Evolutionary conservation across 805 yeast species (phyloP).

Genomic region (Blastobotrys muscicola): DNA sequence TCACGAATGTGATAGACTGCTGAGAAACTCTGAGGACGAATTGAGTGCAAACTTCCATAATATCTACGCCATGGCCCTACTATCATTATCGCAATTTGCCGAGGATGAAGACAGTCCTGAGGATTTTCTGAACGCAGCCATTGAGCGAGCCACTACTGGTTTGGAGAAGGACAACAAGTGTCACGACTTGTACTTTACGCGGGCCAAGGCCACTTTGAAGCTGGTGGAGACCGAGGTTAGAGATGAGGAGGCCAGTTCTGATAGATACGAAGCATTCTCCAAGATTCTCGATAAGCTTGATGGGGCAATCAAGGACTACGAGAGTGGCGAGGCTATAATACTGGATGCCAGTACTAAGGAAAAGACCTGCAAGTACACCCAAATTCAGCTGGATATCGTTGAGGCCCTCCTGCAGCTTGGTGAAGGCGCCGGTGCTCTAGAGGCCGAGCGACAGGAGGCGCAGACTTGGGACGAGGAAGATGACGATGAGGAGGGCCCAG

Average conservation of each 20-base stretch:
- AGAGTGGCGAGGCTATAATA: conserved; percentile 29
- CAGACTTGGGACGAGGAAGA: conserved; percentile 11
- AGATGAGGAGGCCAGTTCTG: conserved; percentile 1
- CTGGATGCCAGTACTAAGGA: conserved; percentile 1
- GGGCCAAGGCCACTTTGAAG: conserved; percentile 37
- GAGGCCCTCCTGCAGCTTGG: conserved; percentile 40
- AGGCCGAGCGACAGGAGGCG: conserved; percentile 4
- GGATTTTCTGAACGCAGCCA: conserved; percentile 59
- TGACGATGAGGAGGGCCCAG: conserved; percentile 16
- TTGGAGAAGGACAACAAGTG: conserved; percentile 36
- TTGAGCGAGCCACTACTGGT: conserved; percentile 61
- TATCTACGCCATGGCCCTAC: conserved; percentile 58
- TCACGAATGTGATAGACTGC: conserved; percentile 83
- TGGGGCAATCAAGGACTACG: conserved; percentile 38
- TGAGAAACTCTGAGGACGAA: conserved; percentile 27
- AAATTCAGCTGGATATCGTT: conserved; percentile 34
- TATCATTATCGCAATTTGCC: conserved; percentile 25
- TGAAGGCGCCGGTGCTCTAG: conserved; percentile 47
- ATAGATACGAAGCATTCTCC: conserved; percentile 5
- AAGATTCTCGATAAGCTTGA: conserved; percentile 5
- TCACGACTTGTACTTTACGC: conserved; percentile 40
- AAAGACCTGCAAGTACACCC: conserved; percentile 3
- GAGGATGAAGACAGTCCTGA: conserved; percentile 29
- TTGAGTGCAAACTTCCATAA: conserved; percentile 45
- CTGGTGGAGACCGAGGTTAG: conserved; percentile 32